These are phyloP conservation scores for Tulasnella sp. DNA, from an alignment of 768 basidiomycete genomes.

Conservation along the genomic window DNA sequence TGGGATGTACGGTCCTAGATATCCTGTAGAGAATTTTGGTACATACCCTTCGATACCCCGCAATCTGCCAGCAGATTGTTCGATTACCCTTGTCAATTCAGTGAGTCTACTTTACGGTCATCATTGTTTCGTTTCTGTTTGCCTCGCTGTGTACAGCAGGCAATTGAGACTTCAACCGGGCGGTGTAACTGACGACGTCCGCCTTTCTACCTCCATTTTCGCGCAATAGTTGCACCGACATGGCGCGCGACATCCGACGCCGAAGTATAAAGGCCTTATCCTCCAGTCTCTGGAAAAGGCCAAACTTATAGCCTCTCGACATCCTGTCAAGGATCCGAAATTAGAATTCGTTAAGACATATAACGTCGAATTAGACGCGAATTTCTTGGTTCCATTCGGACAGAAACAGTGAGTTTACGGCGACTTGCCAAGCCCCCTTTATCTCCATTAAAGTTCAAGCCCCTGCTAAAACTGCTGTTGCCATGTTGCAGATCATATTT, in stretches of 20 bases:
- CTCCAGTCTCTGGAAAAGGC: background rate
- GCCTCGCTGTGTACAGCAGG: no score
- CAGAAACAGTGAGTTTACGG: background rate
- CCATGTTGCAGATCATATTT: slow-evolving; percentile 7
- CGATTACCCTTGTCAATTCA: slow-evolving; percentile 7
- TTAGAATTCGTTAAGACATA: background rate
- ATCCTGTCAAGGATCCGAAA: no score
- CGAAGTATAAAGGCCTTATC: background rate
- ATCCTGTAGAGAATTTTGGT: background rate
- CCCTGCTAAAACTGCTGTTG: no score
- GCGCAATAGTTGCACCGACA: slow-evolving; percentile 8
- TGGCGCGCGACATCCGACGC: slow-evolving; percentile 3
- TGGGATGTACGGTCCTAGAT: slow-evolving; percentile 5
- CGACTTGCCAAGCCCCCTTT: background rate
- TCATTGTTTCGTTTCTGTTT: background rate
- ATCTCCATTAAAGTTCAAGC: background rate
- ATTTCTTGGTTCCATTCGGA: slow-evolving; percentile 7
- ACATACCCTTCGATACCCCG: background rate
- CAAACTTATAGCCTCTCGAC: background rate
- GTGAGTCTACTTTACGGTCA: background rate
- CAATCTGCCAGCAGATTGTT: background rate
- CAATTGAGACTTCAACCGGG: no score
- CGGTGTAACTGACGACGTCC: no score
- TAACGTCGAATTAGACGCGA: background rate
- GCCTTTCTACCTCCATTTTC: background rate